A percentile compares a stretch with the other conserved stretches of the same genome.
phyloP scores from a whole-genome alignment of 768 basidiomycete genomes.

The Calocybe indica region DNA sequence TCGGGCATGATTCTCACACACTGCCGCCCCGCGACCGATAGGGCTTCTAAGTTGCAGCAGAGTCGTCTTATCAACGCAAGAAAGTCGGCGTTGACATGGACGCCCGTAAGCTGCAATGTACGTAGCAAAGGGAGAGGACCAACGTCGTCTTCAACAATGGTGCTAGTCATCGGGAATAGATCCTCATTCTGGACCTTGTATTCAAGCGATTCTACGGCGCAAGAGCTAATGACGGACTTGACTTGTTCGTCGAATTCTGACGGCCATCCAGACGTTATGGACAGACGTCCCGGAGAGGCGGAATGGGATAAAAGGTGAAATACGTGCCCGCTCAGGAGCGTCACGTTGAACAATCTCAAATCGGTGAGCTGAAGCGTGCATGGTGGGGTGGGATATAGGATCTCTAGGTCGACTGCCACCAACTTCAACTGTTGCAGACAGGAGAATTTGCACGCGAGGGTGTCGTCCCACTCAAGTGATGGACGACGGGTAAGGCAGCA shows the following conservation, averaged over 20 bases:
- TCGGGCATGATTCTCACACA: conserved; percentile 25
- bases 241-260: conserved; percentile 35
- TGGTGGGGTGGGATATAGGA: conserved; percentile 27
- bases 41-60: conserved; percentile 32
- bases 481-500: conserved; percentile 19
- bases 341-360: conserved; percentile 15
- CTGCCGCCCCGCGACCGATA: conserved; percentile 33
- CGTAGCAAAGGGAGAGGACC: conserved; percentile 23
- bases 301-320: conserved; percentile 31
- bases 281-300: conserved; percentile 27
- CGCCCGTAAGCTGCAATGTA: conserved; percentile 34
- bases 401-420: conserved; percentile 36
- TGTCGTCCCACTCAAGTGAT: conserved; percentile 51
- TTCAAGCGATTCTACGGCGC: conserved; percentile 33
- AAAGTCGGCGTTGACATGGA: conserved; percentile 30
- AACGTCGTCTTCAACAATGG: conserved; percentile 26
- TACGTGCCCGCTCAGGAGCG: conserved; percentile 35
- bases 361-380: conserved; percentile 36
- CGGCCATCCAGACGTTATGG: conserved; percentile 26
- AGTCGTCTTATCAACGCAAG: conserved; percentile 25
- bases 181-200: conserved; percentile 31
- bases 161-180: conserved; percentile 8
- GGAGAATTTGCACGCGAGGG: conserved; percentile 38
- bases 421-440: conserved; percentile 37
- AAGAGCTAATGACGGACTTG: conserved; percentile 31